Evolutionary conservation across 2,329 filamentous ascomycete genomes (phyloP).

Genomic region (Aspergillus sp.): DNA sequence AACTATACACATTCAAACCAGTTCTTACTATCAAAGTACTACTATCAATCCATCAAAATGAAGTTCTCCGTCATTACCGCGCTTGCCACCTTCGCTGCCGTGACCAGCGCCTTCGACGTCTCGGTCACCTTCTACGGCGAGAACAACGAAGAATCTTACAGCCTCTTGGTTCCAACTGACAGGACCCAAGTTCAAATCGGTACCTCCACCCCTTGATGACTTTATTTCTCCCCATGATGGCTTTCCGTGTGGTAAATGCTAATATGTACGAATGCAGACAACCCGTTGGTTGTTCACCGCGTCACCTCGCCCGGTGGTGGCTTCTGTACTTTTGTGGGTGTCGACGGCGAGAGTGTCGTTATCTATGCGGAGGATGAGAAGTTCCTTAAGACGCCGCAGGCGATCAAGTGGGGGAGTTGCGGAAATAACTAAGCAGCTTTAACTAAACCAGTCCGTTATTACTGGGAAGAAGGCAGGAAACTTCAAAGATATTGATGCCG

Average conservation of each 20-base stretch:
- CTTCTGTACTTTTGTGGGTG: conserved; percentile 10
- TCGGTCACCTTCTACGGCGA: conserved; percentile 11
- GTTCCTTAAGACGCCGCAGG: conserved; percentile 3
- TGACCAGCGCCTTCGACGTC: conserved; percentile 9
- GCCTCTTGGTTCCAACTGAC: conserved; percentile 7
- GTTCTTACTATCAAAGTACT: background rate
- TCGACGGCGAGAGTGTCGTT: conserved; percentile 6
- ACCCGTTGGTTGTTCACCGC: conserved; percentile 7
- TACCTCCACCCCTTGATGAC: background rate
- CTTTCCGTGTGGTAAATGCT: too few species aligned
- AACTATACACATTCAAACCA: background rate
- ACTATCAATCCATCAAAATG: conserved; percentile 4
- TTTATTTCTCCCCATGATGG: too few species aligned
- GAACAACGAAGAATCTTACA: background rate
- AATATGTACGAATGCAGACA: background rate
- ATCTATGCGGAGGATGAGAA: conserved; percentile 4
- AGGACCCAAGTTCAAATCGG: background rate
- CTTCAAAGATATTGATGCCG: too few species aligned
- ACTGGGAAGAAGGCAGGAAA: too few species aligned
- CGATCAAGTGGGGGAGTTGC: conserved; percentile 6
- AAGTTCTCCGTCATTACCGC: background rate
- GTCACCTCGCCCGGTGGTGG: conserved; percentile 8
- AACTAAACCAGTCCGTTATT: background rate
- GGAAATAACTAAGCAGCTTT: background rate
- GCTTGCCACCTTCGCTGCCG: background rate